These are phyloP conservation scores for Gossypium sturtianum DNA, from an alignment of 345 rosid species.

Conservation along the genomic window DNA sequence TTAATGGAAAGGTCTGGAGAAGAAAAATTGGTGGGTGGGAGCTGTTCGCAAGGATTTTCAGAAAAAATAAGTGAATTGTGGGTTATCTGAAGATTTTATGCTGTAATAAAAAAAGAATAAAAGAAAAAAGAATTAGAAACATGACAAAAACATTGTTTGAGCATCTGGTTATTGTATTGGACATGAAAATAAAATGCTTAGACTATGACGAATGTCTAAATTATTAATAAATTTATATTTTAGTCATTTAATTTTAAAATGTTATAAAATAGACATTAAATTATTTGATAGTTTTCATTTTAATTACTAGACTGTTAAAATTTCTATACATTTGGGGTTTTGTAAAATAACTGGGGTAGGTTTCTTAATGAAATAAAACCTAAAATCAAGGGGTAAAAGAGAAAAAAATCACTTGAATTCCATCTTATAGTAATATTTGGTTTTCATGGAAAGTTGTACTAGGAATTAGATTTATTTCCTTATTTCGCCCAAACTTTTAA, in stretches of 20 bases:
- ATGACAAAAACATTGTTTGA: constrained; percentile 3
- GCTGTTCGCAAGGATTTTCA: constrained; percentile 19
- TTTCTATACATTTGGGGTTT: too few relatives aligned
- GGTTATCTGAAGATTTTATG: constrained; percentile 1
- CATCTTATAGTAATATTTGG: background rate
- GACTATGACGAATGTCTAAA: fast-evolving
- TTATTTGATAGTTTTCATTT: too few relatives aligned
- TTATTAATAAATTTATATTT: too few relatives aligned
- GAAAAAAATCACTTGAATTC: background rate
- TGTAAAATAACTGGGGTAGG: background rate
- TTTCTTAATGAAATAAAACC: background rate
- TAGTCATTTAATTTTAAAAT: background rate
- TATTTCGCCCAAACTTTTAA: too few relatives aligned
- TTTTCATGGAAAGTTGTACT: background rate
- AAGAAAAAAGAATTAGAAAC: background rate
- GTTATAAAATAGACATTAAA: too few relatives aligned
- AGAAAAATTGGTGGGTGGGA: constrained; percentile 36
- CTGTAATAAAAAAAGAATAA: background rate
- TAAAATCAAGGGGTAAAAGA: background rate
- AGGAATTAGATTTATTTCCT: background rate
- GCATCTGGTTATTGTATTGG: background rate
- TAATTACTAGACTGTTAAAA: too few relatives aligned
- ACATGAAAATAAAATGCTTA: background rate
- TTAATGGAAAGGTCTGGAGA: constrained; percentile 29
- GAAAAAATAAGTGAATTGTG: constrained; percentile 5